Evolutionary conservation across 176 grass and related monocot genomes (phyloP).

Genomic region (Leersia perrieri): DNA sequence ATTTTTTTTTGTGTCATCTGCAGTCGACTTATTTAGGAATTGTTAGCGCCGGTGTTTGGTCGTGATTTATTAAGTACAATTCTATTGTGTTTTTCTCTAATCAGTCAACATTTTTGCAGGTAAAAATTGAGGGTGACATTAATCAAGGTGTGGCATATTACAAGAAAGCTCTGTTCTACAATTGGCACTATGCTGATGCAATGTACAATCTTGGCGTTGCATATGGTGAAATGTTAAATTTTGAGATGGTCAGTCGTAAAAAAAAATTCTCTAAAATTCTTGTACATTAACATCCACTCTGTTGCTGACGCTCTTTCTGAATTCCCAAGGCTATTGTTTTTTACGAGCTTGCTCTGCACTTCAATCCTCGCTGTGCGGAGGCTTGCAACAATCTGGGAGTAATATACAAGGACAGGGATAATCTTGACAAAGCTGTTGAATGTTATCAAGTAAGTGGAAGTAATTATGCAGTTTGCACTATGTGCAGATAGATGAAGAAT

Average conservation of each 20-base stretch:
- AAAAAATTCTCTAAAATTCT: slow-evolving; percentile 19
- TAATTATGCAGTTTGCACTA: slow-evolving; percentile 16
- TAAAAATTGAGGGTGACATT: slow-evolving; percentile 95
- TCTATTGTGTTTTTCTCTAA: slow-evolving; percentile 10
- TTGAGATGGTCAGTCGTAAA: slow-evolving; percentile 87
- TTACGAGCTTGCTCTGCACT: slow-evolving; percentile 98
- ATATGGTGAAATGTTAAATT: slow-evolving; percentile 99
- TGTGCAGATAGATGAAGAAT: slow-evolving; percentile 2
- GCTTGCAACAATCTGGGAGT: slow-evolving; percentile 98
- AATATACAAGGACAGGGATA: slow-evolving; percentile 99
- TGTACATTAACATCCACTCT: slow-evolving; percentile 22
- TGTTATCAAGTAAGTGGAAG: slow-evolving; percentile 76
- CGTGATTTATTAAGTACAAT: not conserved
- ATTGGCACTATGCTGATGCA: slow-evolving; percentile 99
- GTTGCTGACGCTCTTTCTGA: slow-evolving; percentile 23
- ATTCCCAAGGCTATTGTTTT: slow-evolving; percentile 88
- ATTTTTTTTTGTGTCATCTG: slow-evolving; percentile 1
- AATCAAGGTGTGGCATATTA: slow-evolving; percentile 96
- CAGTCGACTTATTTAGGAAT: not conserved
- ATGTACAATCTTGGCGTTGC: slow-evolving; percentile 99
- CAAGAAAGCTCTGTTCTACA: slow-evolving; percentile 96
- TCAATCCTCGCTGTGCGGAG: slow-evolving; percentile 95
- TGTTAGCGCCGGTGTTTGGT: not conserved
- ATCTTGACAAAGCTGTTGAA: slow-evolving; percentile 98
- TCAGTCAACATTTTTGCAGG: slow-evolving; percentile 44